Evolutionary conservation across 495 filamentous ascomycete genomes (phyloP), one percentile per base, ranked within the genome.

Genomic region (Aspergillus bridgeri): DNA sequence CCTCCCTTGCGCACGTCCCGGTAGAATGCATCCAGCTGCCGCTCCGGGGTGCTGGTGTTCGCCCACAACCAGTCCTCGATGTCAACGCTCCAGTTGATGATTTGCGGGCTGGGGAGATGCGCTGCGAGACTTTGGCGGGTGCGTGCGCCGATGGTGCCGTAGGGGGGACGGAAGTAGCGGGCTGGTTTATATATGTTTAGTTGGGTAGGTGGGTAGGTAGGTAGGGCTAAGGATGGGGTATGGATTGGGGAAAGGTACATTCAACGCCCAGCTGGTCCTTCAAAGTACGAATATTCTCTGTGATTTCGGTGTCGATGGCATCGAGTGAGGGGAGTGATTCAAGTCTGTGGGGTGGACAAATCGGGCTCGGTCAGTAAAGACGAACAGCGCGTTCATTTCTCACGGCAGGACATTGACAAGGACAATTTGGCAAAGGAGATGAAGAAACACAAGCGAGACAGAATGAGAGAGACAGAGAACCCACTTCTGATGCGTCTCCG

Each of bases 1-100:
- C 89, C 89, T 0, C 89, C 89, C 48, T 76, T 79, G 3, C 68
- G 74, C 0, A 92, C 74, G 65, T 88, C 85, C 0, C 84, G 75
- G 63, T 82, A 78, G 69, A 92, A 92, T n/a, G 87, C 86, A 6
- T 86, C 85, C 0, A 91, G 73, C 72, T 92, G 89, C 65, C 85
- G 83, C 69, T 88, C 82, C 0, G 89, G 89, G n/a, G 86, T 89
- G 18, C 69, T 53, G 0, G 73, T 78, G 60, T 81, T 69, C 0
- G 84, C 87, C 85, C 86, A 92, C 3, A 88, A 63, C 87, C 88
- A 92, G 69, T 92, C 89, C 70, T 90, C 86, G 17, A 89, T 83
- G 60, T 92, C 89, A 22, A 92, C 83, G 60, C 79, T 85, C 89
- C 89, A 92, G 59, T 82, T 83, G 29, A 91, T 82, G 27, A 91